Evolutionary conservation across 2,329 filamentous ascomycete species (phyloP).

Genomic region (Knoxdaviesia proteae): DNA sequence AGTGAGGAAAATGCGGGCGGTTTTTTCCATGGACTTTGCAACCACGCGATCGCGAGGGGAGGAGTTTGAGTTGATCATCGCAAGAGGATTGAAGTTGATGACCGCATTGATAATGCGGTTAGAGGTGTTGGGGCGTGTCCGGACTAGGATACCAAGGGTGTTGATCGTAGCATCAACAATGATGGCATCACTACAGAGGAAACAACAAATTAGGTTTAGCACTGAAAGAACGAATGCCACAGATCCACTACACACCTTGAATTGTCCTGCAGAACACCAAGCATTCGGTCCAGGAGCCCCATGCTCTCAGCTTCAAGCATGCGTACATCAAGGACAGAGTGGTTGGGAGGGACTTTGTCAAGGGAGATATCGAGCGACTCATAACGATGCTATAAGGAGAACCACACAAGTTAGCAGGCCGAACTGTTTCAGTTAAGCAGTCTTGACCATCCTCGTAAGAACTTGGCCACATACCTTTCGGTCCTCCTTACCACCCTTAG

Average conservation of each 20-base stretch:
- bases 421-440: no score
- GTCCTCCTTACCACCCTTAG: no score
- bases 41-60: slow-evolving; percentile 63
- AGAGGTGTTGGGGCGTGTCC: slow-evolving; percentile 58
- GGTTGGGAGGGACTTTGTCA: slow-evolving; percentile 63
- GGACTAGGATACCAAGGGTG: slow-evolving; percentile 62
- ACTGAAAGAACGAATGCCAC: neutral
- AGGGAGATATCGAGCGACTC: slow-evolving; percentile 57
- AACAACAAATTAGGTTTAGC: neutral
- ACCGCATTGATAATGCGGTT: slow-evolving; percentile 73
- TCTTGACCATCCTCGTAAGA: no score
- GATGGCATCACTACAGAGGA: slow-evolving; percentile 49
- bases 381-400: slow-evolving; percentile 15
- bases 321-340: slow-evolving; percentile 57
- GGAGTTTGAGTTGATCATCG: slow-evolving; percentile 49
- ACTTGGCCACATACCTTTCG: no score
- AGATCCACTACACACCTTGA: slow-evolving; percentile 41
- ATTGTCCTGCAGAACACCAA: slow-evolving; percentile 70
- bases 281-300: slow-evolving; percentile 72
- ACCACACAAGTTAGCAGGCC: slow-evolving; percentile 1
- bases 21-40: slow-evolving; percentile 88
- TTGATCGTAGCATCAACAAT: slow-evolving; percentile 84
- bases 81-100: slow-evolving; percentile 80
- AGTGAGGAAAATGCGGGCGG: slow-evolving; percentile 61
- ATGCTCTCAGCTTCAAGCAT: slow-evolving; percentile 84